Base-by-base conservation (phyloP, 75 land plant genomes). In the Cryptomeria japonica region DNA sequence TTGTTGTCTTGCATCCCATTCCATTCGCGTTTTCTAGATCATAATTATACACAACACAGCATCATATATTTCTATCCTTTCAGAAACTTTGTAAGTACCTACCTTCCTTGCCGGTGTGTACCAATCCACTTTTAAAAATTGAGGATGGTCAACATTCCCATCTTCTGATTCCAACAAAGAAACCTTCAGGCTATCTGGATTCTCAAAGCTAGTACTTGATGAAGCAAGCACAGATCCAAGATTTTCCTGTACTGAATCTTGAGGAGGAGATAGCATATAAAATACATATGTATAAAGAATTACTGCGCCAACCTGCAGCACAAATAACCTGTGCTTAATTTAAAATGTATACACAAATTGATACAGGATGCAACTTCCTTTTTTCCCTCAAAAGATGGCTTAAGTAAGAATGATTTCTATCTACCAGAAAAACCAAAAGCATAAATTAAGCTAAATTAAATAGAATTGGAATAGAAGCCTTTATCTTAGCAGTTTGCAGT, bases 221-320 rank as follows among this genome's bases (percentile, higher is more conserved):
- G n/a, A 49, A 25, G n/a, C n/a, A 13, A 41, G 28, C 46, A 49
- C 72, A 31, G 87, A 92, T 49, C 90, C 93, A 83, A 77, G 46
- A 11, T 84, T 78, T 84, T 90, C 94, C 88, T 90, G 89, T 41
- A 90, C 89, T 75, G 92, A 91, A 80, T 89, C 95, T 58, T 93
- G 90, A 34, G 97, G 96, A 85, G 98, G 99, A 56, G 96, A 94
- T 87, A 97, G 93, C 99, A 96, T 97, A 28, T 92, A 89, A 88
- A 90, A 97, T 39, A 95, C 99, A 88, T 94, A 96, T 7, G 99
- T 97, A 86, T 97, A 97, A 39, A 97, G 92, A 79, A 97, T 89
- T 13, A 96, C 95, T 39, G 99, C 99, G 83, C 99, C 99, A 87
- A 97, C 98, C 99, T 97, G 95, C 41, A 73, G 3, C 19, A 79